Conservation (phyloP, 768 basidiomycete species). For the Boletus pseudopeckii region DNA sequence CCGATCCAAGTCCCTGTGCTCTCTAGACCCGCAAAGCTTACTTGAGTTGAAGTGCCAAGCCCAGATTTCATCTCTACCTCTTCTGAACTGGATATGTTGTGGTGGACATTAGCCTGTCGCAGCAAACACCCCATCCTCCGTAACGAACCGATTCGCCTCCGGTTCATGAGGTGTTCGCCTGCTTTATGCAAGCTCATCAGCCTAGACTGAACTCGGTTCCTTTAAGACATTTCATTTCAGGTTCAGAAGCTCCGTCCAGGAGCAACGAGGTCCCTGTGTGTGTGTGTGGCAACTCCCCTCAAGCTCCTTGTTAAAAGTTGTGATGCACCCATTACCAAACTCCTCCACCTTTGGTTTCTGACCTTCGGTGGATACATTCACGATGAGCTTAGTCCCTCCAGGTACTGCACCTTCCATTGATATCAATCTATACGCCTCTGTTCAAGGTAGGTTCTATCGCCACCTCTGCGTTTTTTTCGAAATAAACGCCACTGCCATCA, state of each 20-base stretch:
- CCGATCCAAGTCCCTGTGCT: background rate
- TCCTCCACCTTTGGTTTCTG: background rate
- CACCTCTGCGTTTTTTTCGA: background rate
- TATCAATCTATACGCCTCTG: slow-evolving; percentile 16
- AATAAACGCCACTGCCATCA: slow-evolving; percentile 9
- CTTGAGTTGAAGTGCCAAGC: background rate
- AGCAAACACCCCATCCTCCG: background rate
- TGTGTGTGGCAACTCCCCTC: background rate
- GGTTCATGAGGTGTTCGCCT: background rate
- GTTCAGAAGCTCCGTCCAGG: background rate
- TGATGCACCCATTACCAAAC: background rate
- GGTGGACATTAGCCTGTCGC: background rate
- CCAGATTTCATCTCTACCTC: background rate
- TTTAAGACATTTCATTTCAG: slow-evolving; percentile 13
- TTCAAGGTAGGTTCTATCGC: slow-evolving; percentile 19
- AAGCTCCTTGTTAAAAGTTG: slow-evolving; percentile 13
- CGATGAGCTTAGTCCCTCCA: slow-evolving; percentile 25
- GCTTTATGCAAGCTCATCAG: background rate
- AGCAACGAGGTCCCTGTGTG: slow-evolving; percentile 3
- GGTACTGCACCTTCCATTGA: background rate
- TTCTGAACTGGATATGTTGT: background rate
- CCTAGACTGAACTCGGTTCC: background rate
- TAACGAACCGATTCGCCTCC: background rate
- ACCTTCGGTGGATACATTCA: background rate
- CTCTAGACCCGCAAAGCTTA: background rate